Evolutionary conservation across 257 asterid species (phyloP).

Genomic region (Verbascum thapsus): DNA sequence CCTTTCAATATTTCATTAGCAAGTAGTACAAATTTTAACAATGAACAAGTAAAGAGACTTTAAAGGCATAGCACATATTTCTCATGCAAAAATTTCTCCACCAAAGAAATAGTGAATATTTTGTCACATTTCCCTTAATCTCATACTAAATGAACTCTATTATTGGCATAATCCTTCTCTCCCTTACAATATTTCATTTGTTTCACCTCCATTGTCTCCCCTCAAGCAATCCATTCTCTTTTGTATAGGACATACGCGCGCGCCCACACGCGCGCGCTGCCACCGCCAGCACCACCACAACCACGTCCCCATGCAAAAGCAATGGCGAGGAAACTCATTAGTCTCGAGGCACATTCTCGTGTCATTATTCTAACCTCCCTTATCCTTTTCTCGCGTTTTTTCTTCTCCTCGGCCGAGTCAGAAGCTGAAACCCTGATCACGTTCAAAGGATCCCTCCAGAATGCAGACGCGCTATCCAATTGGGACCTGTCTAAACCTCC

Average conservation of each 20-base stretch:
- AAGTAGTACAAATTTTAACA: too few species aligned
- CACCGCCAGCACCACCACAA: slow-evolving; percentile 23
- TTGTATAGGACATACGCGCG: slow-evolving; percentile 34
- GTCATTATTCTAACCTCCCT: neutral
- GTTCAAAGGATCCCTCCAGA: slow-evolving; percentile 43
- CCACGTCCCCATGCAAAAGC: slow-evolving; percentile 11
- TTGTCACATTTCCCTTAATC: neutral
- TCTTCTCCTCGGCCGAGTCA: slow-evolving; percentile 22
- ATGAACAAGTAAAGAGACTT: too few species aligned
- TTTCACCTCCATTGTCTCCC: slow-evolving; percentile 34
- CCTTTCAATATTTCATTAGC: too few species aligned
- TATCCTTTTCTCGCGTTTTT: slow-evolving; percentile 3
- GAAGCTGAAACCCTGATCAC: slow-evolving; percentile 49
- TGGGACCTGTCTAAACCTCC: slow-evolving; percentile 43
- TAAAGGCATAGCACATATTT: slow-evolving; percentile 29
- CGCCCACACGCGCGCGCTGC: slow-evolving; percentile 42
- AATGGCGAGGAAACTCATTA: too few species aligned
- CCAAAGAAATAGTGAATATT: slow-evolving; percentile 17
- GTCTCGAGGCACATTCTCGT: neutral
- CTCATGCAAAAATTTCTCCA: slow-evolving; percentile 34
- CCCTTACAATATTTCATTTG: slow-evolving; percentile 15
- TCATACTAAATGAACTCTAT: neutral
- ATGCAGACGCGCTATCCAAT: slow-evolving; percentile 29
- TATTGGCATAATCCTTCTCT: neutral
- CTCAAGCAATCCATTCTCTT: slow-evolving; percentile 31